Percentiles rank a stretch among this genome's conserved stretches.
Evolutionary conservation across 345 rosid species (phyloP).

Genomic region (Lepidium aucheri): DNA sequence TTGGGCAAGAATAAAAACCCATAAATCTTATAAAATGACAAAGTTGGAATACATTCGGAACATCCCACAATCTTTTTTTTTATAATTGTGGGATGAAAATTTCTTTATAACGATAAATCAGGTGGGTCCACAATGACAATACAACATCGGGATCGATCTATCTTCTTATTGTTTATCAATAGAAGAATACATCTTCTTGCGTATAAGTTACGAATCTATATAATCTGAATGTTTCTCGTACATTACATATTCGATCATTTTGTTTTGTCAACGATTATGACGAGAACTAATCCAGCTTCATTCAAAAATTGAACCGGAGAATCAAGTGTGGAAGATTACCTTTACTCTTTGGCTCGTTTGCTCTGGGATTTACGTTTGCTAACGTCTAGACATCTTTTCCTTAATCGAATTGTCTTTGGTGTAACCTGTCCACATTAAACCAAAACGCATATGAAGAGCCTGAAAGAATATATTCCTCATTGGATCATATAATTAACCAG

Average conservation of each 20-base stretch:
- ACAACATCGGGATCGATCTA: conserved; percentile 6
- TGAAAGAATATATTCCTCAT: not conserved
- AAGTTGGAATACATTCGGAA: no score
- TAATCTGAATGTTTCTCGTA: conserved; percentile 14
- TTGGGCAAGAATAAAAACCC: no score
- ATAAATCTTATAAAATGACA: no score
- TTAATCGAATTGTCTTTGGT: conserved; percentile 74
- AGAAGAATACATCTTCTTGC: conserved; percentile 18
- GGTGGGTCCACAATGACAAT: not conserved
- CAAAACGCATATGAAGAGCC: not conserved
- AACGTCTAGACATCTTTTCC: conserved; percentile 84
- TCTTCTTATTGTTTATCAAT: conserved; percentile 7
- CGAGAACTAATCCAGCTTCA: conserved; percentile 2
- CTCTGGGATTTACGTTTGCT: conserved; percentile 88
- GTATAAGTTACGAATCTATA: conserved; percentile 23
- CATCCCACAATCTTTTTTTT: no score
- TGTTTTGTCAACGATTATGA: conserved; percentile 4
- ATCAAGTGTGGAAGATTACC: not conserved
- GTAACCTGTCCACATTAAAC: conserved; percentile 54
- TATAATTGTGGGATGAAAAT: not conserved
- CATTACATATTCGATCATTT: not conserved
- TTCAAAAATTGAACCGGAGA: not conserved
- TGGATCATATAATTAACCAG: not conserved
- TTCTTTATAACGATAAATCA: not conserved
- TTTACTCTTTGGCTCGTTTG: conserved; percentile 65